These are phyloP conservation scores for Coniosporium tulheliwenetii DNA, from an alignment of 2,329 filamentous ascomycete species.

Conservation along the genomic window DNA sequence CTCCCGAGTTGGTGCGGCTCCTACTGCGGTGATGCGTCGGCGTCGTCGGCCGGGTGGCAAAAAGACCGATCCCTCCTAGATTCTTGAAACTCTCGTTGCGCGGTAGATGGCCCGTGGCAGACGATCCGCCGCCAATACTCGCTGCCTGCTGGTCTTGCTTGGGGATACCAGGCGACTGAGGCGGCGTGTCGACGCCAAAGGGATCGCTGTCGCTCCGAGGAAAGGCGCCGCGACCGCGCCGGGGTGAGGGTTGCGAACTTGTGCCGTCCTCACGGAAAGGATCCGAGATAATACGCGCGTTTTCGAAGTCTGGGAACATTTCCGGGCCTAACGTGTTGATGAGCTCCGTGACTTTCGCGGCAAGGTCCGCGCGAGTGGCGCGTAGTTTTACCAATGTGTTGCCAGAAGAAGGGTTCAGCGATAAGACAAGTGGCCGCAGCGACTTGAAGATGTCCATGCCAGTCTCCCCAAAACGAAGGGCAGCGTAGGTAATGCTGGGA, in stretches of 20 bases:
- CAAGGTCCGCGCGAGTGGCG: slow-evolving; percentile 54
- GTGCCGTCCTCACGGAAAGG: slow-evolving; percentile 16
- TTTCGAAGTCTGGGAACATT: slow-evolving; percentile 92
- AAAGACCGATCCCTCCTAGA: slow-evolving; percentile 74
- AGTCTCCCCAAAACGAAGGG: slow-evolving; percentile 89
- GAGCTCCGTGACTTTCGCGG: slow-evolving; percentile 68
- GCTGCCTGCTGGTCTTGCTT: slow-evolving; percentile 7
- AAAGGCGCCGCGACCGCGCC: slow-evolving; percentile 6
- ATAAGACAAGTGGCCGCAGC: slow-evolving; percentile 70
- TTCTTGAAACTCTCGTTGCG: slow-evolving; percentile 91
- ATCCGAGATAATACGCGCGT: slow-evolving; percentile 51
- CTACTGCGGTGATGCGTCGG: slow-evolving; percentile 57
- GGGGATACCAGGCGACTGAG: slow-evolving; percentile 10
- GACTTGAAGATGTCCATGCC: slow-evolving; percentile 98
- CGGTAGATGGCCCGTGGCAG: slow-evolving; percentile 44
- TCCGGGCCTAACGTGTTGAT: slow-evolving; percentile 94
- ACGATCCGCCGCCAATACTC: slow-evolving; percentile 19
- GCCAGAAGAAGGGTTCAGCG: slow-evolving; percentile 67
- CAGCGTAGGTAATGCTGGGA: slow-evolving; percentile 78
- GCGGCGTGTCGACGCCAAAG: slow-evolving; percentile 9
- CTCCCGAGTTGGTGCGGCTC: slow-evolving; percentile 47
- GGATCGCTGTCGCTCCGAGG: slow-evolving; percentile 4
- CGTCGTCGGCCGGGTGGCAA: slow-evolving; percentile 75
- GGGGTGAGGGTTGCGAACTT: slow-evolving; percentile 9
- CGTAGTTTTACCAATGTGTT: slow-evolving; percentile 73